Evolutionary conservation across 192 early-diverging fungal genomes (phyloP).

Genomic region (Coemansia sp.): DNA sequence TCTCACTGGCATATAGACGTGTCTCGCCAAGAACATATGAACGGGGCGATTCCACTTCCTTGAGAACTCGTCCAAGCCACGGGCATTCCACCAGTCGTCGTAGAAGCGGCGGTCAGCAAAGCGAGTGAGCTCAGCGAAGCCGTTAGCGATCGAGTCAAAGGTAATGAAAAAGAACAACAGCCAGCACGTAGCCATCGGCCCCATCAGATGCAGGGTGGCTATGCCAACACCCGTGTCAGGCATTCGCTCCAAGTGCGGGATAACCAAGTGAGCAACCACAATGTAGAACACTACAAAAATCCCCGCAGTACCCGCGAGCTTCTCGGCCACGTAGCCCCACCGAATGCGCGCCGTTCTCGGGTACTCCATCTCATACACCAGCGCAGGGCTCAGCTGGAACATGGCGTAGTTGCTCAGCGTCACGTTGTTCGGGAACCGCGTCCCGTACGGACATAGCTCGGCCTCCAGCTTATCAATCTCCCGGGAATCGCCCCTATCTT

Average conservation of each 20-base stretch:
- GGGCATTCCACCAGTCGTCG: slow-evolving; percentile 97
- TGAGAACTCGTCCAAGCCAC: slow-evolving; percentile 88
- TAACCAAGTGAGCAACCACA: slow-evolving; percentile 83
- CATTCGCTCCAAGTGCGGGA: slow-evolving; percentile 71
- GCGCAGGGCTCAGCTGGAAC: slow-evolving; percentile 82
- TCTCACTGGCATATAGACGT: slow-evolving; percentile 85
- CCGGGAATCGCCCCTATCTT: slow-evolving; percentile 16
- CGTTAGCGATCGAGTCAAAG: slow-evolving; percentile 95
- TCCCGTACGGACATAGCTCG: slow-evolving; percentile 57
- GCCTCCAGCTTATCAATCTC: slow-evolving; percentile 56
- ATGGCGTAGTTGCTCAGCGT: slow-evolving; percentile 81
- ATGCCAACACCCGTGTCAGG: slow-evolving; percentile 62
- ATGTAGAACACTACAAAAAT: slow-evolving; percentile 80
- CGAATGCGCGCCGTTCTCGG: slow-evolving; percentile 84
- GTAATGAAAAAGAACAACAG: slow-evolving; percentile 92
- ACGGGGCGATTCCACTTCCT: slow-evolving; percentile 98
- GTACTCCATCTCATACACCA: slow-evolving; percentile 93
- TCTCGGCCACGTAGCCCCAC: slow-evolving; percentile 84
- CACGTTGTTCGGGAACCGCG: slow-evolving; percentile 75
- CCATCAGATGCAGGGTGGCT: slow-evolving; percentile 63
- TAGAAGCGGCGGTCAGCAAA: slow-evolving; percentile 98
- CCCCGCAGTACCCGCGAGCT: slow-evolving; percentile 70
- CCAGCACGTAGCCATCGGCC: slow-evolving; percentile 91
- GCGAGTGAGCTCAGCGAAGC: slow-evolving; percentile 88
- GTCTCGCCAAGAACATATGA: slow-evolving; percentile 87